A percentile compares a stretch with the other conserved stretches of the same genome.
phyloP scores from a whole-genome alignment of 495 filamentous ascomycete genomes.

The Penicillium chermesinum region DNA sequence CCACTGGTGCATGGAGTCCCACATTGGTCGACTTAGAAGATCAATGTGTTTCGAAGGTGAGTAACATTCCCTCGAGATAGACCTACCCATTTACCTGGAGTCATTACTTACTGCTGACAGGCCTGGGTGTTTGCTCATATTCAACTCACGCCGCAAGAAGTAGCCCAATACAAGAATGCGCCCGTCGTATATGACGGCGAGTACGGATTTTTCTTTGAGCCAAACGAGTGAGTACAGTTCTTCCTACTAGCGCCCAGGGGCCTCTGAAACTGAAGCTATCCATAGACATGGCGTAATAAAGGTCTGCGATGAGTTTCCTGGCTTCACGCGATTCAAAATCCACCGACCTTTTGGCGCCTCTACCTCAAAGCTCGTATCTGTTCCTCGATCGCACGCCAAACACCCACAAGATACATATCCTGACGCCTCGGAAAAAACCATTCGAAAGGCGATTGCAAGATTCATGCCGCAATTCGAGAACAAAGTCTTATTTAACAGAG shows the following conservation, averaged over 20 bases:
- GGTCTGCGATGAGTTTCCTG: conserved; percentile 50
- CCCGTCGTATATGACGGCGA: conserved; percentile 48
- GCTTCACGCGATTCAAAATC: conserved; percentile 20
- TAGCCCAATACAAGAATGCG: conserved; percentile 36
- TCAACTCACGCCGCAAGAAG: conserved; percentile 37
- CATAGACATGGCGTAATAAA: conserved; percentile 38
- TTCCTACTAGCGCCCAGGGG: background rate
- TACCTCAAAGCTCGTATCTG: conserved; percentile 14
- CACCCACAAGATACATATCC: conserved; percentile 30
- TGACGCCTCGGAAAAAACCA: conserved; percentile 32
- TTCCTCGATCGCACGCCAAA: conserved; percentile 18
- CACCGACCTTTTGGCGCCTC: conserved; percentile 37
- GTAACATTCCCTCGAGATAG: background rate
- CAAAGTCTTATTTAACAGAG: conserved; percentile 36
- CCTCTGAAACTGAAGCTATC: conserved; percentile 3
- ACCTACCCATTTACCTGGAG: too few species aligned
- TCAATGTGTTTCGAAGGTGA: conserved; percentile 36
- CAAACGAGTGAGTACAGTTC: conserved; percentile 30
- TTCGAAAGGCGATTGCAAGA: conserved; percentile 35
- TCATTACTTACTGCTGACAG: background rate
- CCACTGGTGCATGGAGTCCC: conserved; percentile 35
- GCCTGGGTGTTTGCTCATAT: conserved; percentile 49
- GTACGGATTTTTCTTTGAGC: conserved; percentile 52
- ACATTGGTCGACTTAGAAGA: conserved; percentile 33
- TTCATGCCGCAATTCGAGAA: conserved; percentile 41